Percentiles rank a stretch among this genome's conserved stretches.
Conservation (phyloP, 2,329 filamentous ascomycete species). For the Fusarium bulbicola region DNA sequence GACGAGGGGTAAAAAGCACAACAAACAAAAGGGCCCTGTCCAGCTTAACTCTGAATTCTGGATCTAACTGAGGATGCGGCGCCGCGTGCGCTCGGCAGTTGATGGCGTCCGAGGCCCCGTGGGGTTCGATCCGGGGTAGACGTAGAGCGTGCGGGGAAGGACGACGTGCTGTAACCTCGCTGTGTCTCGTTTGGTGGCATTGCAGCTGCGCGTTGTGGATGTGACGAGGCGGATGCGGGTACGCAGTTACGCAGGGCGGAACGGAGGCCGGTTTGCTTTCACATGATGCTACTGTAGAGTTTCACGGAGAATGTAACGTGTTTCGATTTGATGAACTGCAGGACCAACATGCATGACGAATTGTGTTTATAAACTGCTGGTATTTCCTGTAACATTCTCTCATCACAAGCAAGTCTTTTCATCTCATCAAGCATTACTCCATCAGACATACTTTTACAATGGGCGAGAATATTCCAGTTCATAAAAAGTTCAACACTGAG, state of each 20-base stretch:
- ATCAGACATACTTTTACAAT: not conserved
- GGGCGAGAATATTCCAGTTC: constrained; percentile 32
- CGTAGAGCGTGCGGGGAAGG: not conserved
- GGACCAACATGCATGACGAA: not conserved
- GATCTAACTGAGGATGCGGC: constrained; percentile 15
- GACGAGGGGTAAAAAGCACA: not conserved
- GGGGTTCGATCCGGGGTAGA: not conserved
- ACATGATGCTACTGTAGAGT: not conserved
- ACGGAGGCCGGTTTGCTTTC: not conserved
- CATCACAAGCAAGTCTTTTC: not conserved
- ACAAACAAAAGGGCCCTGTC: too few species aligned
- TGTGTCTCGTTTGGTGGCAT: not conserved
- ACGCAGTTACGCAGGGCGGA: constrained; percentile 10
- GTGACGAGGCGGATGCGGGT: not conserved
- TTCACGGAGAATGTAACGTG: not conserved
- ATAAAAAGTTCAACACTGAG: constrained; percentile 54
- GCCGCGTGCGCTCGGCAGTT: constrained; percentile 24
- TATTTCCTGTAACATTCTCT: not conserved
- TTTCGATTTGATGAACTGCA: not conserved
- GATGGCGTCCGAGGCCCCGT: not conserved
- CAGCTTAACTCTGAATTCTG: not conserved
- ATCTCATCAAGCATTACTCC: not conserved
- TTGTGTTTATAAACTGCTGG: not conserved
- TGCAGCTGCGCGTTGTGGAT: not conserved
- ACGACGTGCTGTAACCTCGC: not conserved